Base-by-base conservation (phyloP, 768 basidiomycete species). In the Lactarius evosmus region DNA sequence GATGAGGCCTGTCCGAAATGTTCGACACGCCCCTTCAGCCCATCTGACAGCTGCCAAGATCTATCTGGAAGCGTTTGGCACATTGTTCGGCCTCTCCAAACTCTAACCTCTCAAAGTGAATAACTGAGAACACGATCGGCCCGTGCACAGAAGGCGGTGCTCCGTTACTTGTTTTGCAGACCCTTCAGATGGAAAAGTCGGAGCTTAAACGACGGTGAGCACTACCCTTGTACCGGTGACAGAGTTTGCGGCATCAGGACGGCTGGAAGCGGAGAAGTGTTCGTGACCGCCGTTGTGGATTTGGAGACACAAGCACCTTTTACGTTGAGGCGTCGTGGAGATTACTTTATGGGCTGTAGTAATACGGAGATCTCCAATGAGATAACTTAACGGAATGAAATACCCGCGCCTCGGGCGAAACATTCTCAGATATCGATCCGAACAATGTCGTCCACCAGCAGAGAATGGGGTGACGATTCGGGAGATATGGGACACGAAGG, bases 1-100 rank as follows among this genome's bases (percentile, higher is more conserved):
- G 46, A 49, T 49, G 51, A 53, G 29, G 51, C 51, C 54, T 54
- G 57, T 41, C 51, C 33, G 57, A 52, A 33, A 36, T 34, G 32
- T 27, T 46, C 57, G 44, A 58, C 58, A 59, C 36, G 14, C 32
- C 49, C 41, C 57, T 62, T 59, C 62, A 34, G 54, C 34, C 22
- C 62, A 63, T 52, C 62, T 63, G 62, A 63, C 62, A 63, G 62
- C 52, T 63, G 62, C 46, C 58, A 59, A 49, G 57, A 53, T 59
- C 56, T 44, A 32, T 51, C n/a, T 40, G 44, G 56, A 63, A 63
- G 41, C 38, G 34, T n/a, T 16, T 27, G 36, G 58, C 62, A 49
- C 62, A 53, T 58, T 40, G 9, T 41, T 27, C n/a, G 27, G 62
- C 36, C 40, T 12, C 57, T 32, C 57, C 33, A 58, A 49, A 49